Base-by-base conservation (phyloP, 192 early-diverging fungal species). In the Coemansia sp. region DNA sequence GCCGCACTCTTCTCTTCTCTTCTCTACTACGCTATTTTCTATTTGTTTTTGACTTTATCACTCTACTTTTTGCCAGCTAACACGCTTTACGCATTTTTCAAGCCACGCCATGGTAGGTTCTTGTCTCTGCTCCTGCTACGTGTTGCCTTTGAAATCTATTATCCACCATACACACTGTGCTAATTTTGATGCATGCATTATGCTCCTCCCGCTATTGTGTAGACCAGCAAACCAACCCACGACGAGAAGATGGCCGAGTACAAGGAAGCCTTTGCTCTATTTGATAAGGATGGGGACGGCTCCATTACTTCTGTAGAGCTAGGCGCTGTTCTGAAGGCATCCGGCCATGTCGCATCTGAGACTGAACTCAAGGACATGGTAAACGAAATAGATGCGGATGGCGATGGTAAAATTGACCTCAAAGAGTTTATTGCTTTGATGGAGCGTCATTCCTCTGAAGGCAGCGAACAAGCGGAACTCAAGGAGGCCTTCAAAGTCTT, bases 311-410 rank as follows among this genome's bases (percentile, higher is more conserved):
- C 92, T 51, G 85, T 88, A 24, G 95, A 98, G 81, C 88, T 98
- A 57, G 93, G 92, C 70, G 93, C 88, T 36, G 94, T 95, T 48
- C 91, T 97, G 89, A 89, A 91, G 60, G 91, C 93, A 28, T 81
- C 97, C 38, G 90, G 88, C 69, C 89, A 93, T 76, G 94, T 94
- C 83, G 93, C 95, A 26, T 93, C 91, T 37, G 94, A 98, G 73
- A 88, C 88, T n/a, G 93, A 98, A 73, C 89, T 97, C 63, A 86
- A 90, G 71, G 93, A 95, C 67, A 92, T 98, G 91, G 89, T 96
- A 69, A 92, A 90, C 67, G 94, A 97, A 72, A 90, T 96, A 57
- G 95, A 98, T 81, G 86, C 88, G 56, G 92, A 95, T 83, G 92
- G 93, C 65, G 94, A 96, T 70, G 94, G 94, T 60, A 93, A 84